phyloP scores from a whole-genome alignment of 2,329 filamentous ascomycete species.

The Cladosporium colombiae region DNA sequence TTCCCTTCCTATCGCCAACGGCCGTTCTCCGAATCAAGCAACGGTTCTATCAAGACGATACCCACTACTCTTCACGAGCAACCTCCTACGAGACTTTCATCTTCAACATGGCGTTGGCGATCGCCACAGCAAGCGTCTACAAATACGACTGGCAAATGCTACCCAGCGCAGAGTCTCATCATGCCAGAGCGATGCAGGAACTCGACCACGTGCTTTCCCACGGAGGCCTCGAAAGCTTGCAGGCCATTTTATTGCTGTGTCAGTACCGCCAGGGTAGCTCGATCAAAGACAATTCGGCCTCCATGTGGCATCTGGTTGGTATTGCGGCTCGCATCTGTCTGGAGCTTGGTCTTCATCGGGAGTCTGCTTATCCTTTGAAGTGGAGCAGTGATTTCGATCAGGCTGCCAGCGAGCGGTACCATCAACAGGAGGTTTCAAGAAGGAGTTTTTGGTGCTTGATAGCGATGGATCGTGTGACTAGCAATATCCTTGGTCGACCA shows the following conservation, averaged over 20 bases:
- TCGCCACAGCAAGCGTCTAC: slow-evolving; percentile 46
- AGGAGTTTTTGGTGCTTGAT: slow-evolving; percentile 49
- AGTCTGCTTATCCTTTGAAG: slow-evolving; percentile 37
- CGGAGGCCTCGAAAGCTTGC: slow-evolving; percentile 42
- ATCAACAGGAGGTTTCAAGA: slow-evolving; percentile 40
- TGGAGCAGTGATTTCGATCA: background rate
- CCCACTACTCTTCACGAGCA: slow-evolving; percentile 23
- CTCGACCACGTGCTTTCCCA: slow-evolving; percentile 41
- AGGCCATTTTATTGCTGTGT: slow-evolving; percentile 47
- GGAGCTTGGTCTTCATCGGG: slow-evolving; percentile 55
- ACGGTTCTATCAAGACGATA: slow-evolving; percentile 37
- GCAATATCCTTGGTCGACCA: slow-evolving; percentile 44
- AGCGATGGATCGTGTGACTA: slow-evolving; percentile 42
- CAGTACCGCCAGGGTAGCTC: slow-evolving; percentile 48
- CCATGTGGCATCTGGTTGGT: slow-evolving; percentile 50
- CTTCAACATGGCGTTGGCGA: slow-evolving; percentile 49
- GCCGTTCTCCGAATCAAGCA: slow-evolving; percentile 35
- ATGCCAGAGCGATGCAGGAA: slow-evolving; percentile 43
- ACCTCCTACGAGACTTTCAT: slow-evolving; percentile 42
- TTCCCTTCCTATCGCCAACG: slow-evolving; percentile 43
- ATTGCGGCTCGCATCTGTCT: slow-evolving; percentile 51
- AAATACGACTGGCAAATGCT: slow-evolving; percentile 49
- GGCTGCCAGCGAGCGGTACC: slow-evolving; percentile 1
- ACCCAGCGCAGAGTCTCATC: slow-evolving; percentile 47
- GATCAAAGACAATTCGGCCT: slow-evolving; percentile 33